Base-by-base conservation (phyloP, 805 yeast species). In the Yamadazyma philogaea region DNA sequence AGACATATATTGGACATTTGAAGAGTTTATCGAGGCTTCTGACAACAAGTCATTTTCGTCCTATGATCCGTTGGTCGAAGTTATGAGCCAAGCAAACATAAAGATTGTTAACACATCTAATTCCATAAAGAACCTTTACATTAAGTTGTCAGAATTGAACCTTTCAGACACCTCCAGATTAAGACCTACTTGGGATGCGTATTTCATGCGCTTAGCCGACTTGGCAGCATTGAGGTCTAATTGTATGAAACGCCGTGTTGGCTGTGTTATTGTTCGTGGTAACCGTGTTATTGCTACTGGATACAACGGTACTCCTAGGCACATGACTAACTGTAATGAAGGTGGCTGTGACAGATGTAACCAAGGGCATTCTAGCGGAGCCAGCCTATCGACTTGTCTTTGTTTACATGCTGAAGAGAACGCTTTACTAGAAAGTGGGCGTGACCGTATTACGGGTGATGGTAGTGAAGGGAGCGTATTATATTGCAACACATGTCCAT, bases 381-480 rank as follows among this genome's bases (percentile, higher is more conserved):
- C 78, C 2, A 79, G 75, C 1, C 66, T 91, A 30, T 75, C 84
- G 3, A 88, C 97, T 0, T 93, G 99, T 61, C 64, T 93, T 37
- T 93, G 99, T 61, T 64, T 93, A 26, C 99, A 93, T 61, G 99
- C 98, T 0, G 99, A 93, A 60, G 99, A 93, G 54, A 93, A 93
- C 60, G 98, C 99, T 0, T 68, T 93, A 30, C 63, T 93, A 39
- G 99, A 93, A 60, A 87, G 96, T 6, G 99, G 99, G 1, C 73
- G 97, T 49, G 96, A 86, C 50, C 69, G 98, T 43, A 76, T 87
- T 8, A 49, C 57, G 14, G 62, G 64, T 6, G 34, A 20, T 19
- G 38, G 17, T 20, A 31, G 26, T 17, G 64, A 63, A 8, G 56
- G 52, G 16, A 81, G 87, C 7, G 81, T 79, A 0, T 63, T 89